Conservation (phyloP, 768 basidiomycete species). For the Mrakia hoshinonis region DNA sequence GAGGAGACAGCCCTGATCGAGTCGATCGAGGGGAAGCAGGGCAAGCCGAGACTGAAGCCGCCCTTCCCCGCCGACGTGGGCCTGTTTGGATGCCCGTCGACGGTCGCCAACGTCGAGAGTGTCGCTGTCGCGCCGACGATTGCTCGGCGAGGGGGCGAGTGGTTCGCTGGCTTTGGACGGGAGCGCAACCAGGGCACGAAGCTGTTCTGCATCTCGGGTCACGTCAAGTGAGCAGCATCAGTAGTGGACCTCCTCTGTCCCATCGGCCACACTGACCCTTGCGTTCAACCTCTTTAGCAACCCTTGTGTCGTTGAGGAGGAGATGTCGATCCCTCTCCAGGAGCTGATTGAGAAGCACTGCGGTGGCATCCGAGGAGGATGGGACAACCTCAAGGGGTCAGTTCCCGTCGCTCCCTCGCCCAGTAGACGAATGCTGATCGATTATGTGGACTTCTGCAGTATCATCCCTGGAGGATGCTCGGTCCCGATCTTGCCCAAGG, state of each 20-base stretch:
- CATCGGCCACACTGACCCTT: background rate
- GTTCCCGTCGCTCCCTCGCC: constrained; percentile 89
- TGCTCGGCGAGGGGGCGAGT: constrained; percentile 71
- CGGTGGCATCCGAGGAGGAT: constrained; percentile 86
- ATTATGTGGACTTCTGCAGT: background rate
- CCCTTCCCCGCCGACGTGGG: constrained; percentile 99
- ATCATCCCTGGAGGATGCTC: constrained; percentile 83
- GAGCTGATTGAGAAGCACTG: constrained; percentile 95
- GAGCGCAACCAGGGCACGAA: constrained; percentile 95
- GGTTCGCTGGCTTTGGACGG: constrained; percentile 89
- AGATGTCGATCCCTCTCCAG: constrained; percentile 87
- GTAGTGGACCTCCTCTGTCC: background rate
- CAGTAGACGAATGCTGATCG: too few relatives aligned
- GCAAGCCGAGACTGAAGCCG: constrained; percentile 93
- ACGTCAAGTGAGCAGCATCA: constrained; percentile 56
- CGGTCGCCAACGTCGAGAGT: constrained; percentile 97
- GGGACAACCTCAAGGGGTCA: constrained; percentile 95
- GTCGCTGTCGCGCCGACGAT: constrained; percentile 97
- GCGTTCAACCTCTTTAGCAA: constrained; percentile 46
- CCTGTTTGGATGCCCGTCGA: constrained; percentile 91
- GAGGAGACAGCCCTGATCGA: constrained; percentile 98
- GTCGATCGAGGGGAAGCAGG: constrained; percentile 94
- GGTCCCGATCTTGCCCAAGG: constrained; percentile 80
- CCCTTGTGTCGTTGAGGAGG: constrained; percentile 94
- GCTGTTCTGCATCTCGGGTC: constrained; percentile 88